Evolutionary conservation across 371 early-diverging fungal species (phyloP).

Genomic region (Rhizopus sp.): DNA sequence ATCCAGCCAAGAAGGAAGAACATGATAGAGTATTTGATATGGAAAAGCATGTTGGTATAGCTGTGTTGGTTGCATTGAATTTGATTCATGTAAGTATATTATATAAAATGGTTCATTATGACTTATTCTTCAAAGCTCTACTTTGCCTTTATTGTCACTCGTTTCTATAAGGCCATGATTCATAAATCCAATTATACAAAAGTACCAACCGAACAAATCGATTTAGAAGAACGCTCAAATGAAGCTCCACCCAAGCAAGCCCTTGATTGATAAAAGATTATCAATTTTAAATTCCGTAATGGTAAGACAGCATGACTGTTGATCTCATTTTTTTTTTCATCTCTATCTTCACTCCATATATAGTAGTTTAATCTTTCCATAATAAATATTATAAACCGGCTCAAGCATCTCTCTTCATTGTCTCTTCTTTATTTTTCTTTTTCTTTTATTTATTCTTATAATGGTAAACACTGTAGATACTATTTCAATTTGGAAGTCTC

Average conservation of each 20-base stretch:
- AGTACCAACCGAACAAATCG: conserved; percentile 5
- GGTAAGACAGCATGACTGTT: conserved; percentile 18
- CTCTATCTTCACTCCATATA: conserved; percentile 25
- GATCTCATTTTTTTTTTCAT: conserved; percentile 25
- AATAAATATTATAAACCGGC: conserved; percentile 9
- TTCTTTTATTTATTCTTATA: conserved; percentile 7
- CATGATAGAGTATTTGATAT: conserved; percentile 28
- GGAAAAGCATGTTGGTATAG: conserved; percentile 50
- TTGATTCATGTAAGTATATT: not conserved
- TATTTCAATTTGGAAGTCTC: conserved; percentile 53
- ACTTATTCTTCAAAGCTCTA: not conserved
- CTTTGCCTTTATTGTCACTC: conserved; percentile 7
- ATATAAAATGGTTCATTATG: not conserved
- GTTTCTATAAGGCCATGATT: conserved; percentile 5
- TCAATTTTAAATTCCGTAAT: not conserved
- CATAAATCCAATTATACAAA: conserved; percentile 1
- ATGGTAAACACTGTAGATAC: conserved; percentile 20
- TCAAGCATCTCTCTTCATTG: conserved; percentile 1
- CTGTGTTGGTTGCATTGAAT: conserved; percentile 15
- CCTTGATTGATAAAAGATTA: not conserved
- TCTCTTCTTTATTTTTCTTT: conserved; percentile 1
- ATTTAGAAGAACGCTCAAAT: conserved; percentile 5
- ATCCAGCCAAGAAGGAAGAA: conserved; percentile 26
- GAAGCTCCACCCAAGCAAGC: not conserved
- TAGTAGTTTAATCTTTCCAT: conserved; percentile 3